phyloP scores from a whole-genome alignment of 352 stramenopile species.

The Globisporangium orthogonon region DNA sequence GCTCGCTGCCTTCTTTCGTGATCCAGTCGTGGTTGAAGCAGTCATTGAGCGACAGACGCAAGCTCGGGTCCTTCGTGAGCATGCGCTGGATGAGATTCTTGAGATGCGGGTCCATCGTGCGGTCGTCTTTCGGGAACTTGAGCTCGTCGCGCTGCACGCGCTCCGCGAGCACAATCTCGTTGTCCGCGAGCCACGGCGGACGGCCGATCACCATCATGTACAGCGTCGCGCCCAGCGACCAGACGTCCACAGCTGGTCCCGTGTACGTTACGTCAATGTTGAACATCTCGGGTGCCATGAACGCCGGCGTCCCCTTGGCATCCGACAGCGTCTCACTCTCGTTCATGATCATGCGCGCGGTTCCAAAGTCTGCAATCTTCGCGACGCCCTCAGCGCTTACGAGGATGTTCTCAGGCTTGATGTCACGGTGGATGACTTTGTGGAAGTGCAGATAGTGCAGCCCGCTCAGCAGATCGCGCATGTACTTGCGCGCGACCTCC shows the following conservation, averaged over 20 bases:
- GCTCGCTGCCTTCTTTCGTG: constrained; percentile 90
- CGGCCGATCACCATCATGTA: constrained; percentile 91
- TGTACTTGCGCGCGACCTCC: constrained; percentile 74
- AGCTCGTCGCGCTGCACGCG: constrained; percentile 84
- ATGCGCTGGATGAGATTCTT: constrained; percentile 90
- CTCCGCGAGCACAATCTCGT: constrained; percentile 85
- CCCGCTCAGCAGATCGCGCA: constrained; percentile 84
- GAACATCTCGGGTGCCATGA: constrained; percentile 92
- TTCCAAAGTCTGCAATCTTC: constrained; percentile 90
- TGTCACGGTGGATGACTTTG: constrained; percentile 91
- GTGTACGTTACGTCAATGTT: constrained; percentile 85
- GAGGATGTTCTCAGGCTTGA: constrained; percentile 89
- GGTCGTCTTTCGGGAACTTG: constrained; percentile 76
- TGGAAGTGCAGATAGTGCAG: constrained; percentile 92
- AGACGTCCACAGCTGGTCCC: constrained; percentile 81
- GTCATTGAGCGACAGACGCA: constrained; percentile 74
- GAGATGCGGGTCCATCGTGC: constrained; percentile 77
- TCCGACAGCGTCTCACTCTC: constrained; percentile 82
- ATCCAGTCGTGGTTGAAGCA: constrained; percentile 91
- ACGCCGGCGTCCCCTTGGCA: constrained; percentile 82
- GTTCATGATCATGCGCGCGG: constrained; percentile 88
- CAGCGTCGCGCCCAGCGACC: constrained; percentile 87
- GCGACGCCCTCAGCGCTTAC: constrained; percentile 74
- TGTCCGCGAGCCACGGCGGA: constrained; percentile 88
- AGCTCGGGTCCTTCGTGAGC: constrained; percentile 82